Conservation (phyloP, 2,329 filamentous ascomycete genomes). For the Chaetomium strumarium region DNA sequence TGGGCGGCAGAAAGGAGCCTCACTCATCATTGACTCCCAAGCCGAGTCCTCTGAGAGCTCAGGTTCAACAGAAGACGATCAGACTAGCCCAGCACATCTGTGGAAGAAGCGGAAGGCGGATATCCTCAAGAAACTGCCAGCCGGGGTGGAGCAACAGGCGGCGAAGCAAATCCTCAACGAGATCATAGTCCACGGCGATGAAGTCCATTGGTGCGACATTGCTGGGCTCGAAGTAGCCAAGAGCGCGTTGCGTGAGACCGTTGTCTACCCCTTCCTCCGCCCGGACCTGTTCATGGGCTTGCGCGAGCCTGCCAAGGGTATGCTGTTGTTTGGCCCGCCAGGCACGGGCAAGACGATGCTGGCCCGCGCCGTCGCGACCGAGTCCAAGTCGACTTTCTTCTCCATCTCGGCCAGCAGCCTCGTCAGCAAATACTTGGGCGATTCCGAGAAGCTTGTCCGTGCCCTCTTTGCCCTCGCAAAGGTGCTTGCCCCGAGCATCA, state of each 20-base stretch:
- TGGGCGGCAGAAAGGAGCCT: constrained; percentile 16
- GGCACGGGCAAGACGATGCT: constrained; percentile 99
- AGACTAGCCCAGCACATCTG: constrained; percentile 37
- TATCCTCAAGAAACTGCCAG: constrained; percentile 71
- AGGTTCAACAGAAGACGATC: constrained; percentile 39
- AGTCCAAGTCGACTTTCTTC: constrained; percentile 93
- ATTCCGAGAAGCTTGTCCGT: constrained; percentile 92
- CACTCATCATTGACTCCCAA: constrained; percentile 35
- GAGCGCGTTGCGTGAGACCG: constrained; percentile 84
- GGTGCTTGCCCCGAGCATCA: constrained; percentile 84
- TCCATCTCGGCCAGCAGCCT: constrained; percentile 92
- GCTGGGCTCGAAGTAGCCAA: constrained; percentile 89
- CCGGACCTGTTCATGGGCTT: constrained; percentile 95
- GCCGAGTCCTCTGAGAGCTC: constrained; percentile 35
- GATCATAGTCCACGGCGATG: constrained; percentile 88
- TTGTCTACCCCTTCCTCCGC: constrained; percentile 93
- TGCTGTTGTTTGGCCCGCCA: constrained; percentile 92
- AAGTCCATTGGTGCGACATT: constrained; percentile 91
- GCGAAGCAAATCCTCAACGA: constrained; percentile 94
- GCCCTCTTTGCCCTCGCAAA: constrained; percentile 90
- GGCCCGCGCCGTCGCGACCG: constrained; percentile 87
- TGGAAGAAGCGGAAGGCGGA: constrained; percentile 58
- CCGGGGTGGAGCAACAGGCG: constrained; percentile 73
- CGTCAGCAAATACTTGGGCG: constrained; percentile 92
- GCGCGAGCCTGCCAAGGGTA: constrained; percentile 86